A percentile compares a stretch with the other conserved stretches of the same genome.
These are phyloP conservation scores for Neurospora sp. DNA, from an alignment of 495 filamentous ascomycete species.

Conservation along the genomic window DNA sequence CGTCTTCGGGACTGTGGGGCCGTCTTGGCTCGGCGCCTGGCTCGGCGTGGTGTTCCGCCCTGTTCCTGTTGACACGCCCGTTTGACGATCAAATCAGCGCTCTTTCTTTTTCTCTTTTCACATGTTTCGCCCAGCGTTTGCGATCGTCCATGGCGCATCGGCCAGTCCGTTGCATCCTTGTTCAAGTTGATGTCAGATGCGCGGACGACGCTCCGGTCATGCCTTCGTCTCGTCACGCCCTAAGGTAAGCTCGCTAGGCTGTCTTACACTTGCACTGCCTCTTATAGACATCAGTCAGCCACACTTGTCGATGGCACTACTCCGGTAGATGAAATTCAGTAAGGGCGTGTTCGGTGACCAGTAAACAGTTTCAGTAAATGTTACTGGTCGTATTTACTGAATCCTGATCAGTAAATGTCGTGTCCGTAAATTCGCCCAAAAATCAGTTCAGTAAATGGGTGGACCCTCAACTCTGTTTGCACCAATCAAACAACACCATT, in stretches of 20 bases:
- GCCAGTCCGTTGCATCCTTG: background rate
- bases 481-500: no score
- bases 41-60: background rate
- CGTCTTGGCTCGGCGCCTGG: background rate
- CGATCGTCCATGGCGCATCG: background rate
- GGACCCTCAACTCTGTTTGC: no score
- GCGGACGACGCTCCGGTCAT: background rate
- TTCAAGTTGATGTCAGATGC: background rate
- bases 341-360: no score
- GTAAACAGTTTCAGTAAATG: no score
- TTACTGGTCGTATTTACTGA: no score
- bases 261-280: background rate
- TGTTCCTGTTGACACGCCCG: background rate
- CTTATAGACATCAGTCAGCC: background rate
- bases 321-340: no score
- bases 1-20: background rate
- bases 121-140: background rate
- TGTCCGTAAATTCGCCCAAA: no score
- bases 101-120: background rate
- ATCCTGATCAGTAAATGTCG: no score
- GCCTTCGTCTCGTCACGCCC: background rate
- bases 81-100: background rate
- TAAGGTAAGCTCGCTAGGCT: background rate
- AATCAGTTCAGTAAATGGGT: no score
- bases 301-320: background rate